Base-by-base conservation (phyloP, 805 yeast species). In the Trichomonascus vanleenenianus region DNA sequence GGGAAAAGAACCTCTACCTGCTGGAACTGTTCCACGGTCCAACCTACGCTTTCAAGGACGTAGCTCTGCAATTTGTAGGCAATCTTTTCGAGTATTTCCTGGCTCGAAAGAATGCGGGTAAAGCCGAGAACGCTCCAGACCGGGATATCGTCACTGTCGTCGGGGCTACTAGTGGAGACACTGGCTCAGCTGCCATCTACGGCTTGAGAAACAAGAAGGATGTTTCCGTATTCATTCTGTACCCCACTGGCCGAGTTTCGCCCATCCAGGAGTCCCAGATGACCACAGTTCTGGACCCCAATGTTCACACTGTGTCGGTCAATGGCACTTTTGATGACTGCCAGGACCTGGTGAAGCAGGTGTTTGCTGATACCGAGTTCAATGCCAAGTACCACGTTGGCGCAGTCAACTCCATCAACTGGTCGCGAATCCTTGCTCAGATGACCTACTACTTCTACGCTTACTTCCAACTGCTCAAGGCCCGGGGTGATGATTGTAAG, bases 111-210 rank as follows among this genome's bases (percentile, higher is more conserved):
- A 93, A 93, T 60, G 67, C 70, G 6, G 72, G 71, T 30, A 62
- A 72, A 54, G 68, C 75, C 42, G 56, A 55, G 30, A 51, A 57
- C 31, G 72, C 71, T 45, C 75, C 74, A 49, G 73, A 75, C 54
- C 76, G 91, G 63, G 93, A 87, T 56, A 76, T 78, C 49, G 73
- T 93, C 59, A 93, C 99, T 33, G 97, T 93, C 54, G 96, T 93
- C 48, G 99, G 99, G 60, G 99, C 99, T 38, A 93, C 99, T 22
- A 84, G 95, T 40, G 99, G 99, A 61, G 99, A 93, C 61, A 93
- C 99, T 40, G 99, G 99, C 49, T 85, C 96, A 44, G 99, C 99
- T 45, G 98, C 99, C 51, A 93, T 93, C 56, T 93, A 93, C 68
- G 99, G 99, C 45, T 76, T 93, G 55, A 78, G 98, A 70, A 94